Conservation (phyloP, 2,329 filamentous ascomycete species). For the Fonsecaea pugnacius region DNA sequence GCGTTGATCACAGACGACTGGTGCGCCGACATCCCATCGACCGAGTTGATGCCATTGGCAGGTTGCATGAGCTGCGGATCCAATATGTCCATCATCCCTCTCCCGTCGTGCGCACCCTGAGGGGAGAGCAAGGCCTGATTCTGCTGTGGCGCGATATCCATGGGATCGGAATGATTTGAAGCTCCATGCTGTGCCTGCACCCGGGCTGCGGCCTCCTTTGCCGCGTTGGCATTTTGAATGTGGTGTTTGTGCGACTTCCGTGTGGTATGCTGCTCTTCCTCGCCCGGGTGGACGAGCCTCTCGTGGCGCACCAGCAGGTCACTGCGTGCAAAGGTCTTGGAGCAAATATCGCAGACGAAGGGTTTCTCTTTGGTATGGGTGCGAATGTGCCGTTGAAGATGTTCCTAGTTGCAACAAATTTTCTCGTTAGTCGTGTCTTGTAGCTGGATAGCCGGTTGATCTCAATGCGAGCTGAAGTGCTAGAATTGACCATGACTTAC, state of each 20-base stretch:
- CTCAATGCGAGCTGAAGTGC: background rate
- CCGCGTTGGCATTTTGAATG: constrained; percentile 31
- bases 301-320: constrained; percentile 57
- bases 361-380: constrained; percentile 58
- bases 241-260: constrained; percentile 37
- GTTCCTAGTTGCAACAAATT: constrained; percentile 42
- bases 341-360: constrained; percentile 55
- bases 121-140: constrained; percentile 44
- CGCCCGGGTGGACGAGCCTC: constrained; percentile 53
- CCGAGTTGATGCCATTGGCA: constrained; percentile 42
- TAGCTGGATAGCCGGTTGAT: constrained; percentile 17
- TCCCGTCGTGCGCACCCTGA: constrained; percentile 45
- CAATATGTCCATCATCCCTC: constrained; percentile 52
- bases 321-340: constrained; percentile 55
- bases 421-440: constrained; percentile 20
- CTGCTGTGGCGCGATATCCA: constrained; percentile 36
- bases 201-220: constrained; percentile 25
- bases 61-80: constrained; percentile 51
- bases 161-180: constrained; percentile 31
- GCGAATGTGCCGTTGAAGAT: constrained; percentile 57
- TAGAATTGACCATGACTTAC: constrained; percentile 26
- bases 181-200: constrained; percentile 21
- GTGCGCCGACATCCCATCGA: constrained; percentile 42
- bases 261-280: constrained; percentile 41
- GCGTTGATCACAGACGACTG: constrained; percentile 48